These are phyloP conservation scores for Podila verticillata DNA, from an alignment of 192 early-diverging fungal genomes.

Conservation along the genomic window DNA sequence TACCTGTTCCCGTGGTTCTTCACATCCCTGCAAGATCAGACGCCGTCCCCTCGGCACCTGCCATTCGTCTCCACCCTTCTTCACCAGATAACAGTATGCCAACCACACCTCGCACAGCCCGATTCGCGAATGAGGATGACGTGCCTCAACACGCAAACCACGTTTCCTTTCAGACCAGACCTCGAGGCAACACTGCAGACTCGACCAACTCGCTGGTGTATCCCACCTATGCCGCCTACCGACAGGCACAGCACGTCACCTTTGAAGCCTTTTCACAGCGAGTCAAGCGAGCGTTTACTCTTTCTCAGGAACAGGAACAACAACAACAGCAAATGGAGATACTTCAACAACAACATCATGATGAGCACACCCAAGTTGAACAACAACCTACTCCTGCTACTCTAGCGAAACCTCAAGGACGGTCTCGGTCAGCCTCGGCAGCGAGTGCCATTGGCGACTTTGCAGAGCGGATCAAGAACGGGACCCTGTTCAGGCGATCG, in stretches of 20 bases:
- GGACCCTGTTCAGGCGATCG: slow-evolving; percentile 20
- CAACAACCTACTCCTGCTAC: neutral
- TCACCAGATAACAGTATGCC: neutral
- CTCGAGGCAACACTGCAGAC: slow-evolving; percentile 38
- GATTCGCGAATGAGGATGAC: slow-evolving; percentile 13
- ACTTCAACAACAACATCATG: neutral
- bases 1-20: slow-evolving; percentile 19
- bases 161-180: slow-evolving; percentile 40
- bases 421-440: slow-evolving; percentile 31
- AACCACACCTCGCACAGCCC: slow-evolving; percentile 1
- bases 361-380: slow-evolving; percentile 1
- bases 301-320: slow-evolving; percentile 22
- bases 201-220: slow-evolving; percentile 29
- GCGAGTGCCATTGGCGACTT: slow-evolving; percentile 44
- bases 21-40: slow-evolving; percentile 21
- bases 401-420: slow-evolving; percentile 1
- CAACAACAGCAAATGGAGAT: slow-evolving; percentile 7
- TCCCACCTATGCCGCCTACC: slow-evolving; percentile 42
- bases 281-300: slow-evolving; percentile 30
- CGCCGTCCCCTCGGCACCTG: slow-evolving; percentile 22
- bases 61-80: slow-evolving; percentile 30
- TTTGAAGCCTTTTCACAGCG: slow-evolving; percentile 43
- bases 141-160: slow-evolving; percentile 5
- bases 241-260: slow-evolving; percentile 33
- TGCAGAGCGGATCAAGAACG: slow-evolving; percentile 40